phyloP scores from a whole-genome alignment of 306 rosid genomes.

The Dalbergia cultrata region DNA sequence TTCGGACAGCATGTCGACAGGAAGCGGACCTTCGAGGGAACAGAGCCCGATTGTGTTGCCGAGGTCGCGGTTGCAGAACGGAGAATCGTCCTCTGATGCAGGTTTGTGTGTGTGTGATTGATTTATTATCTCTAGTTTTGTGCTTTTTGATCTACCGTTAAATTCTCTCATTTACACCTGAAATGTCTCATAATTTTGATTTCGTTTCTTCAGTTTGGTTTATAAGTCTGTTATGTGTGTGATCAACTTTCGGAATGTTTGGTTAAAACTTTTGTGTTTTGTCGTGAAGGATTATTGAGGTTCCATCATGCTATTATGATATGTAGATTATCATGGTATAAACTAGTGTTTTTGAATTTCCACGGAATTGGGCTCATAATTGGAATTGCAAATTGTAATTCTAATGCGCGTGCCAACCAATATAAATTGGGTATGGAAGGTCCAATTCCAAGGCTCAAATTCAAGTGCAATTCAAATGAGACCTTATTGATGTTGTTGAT shows the following conservation, averaged over 20 bases:
- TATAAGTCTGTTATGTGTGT: background rate
- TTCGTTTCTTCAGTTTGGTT: slow-evolving; percentile 11
- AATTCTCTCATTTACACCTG: background rate
- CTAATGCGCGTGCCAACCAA: background rate
- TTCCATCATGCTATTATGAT: background rate
- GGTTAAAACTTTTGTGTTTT: background rate
- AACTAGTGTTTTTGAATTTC: background rate
- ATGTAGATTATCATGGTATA: background rate
- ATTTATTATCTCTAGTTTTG: background rate
- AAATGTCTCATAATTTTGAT: background rate
- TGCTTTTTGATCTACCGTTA: background rate
- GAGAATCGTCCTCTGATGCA: slow-evolving; percentile 73
- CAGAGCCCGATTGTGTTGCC: slow-evolving; percentile 72
- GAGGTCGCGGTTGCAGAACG: slow-evolving; percentile 71
- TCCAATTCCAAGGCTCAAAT: background rate
- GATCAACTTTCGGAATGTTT: slow-evolving; percentile 9
- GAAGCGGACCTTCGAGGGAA: slow-evolving; percentile 64
- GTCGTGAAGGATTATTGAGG: background rate
- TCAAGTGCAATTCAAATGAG: background rate
- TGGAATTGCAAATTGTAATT: background rate
- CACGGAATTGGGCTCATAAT: background rate
- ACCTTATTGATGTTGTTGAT: background rate
- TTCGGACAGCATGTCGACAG: slow-evolving; percentile 65
- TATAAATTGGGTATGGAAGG: background rate
- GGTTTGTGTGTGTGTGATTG: slow-evolving; percentile 52